These are phyloP conservation scores for Diaporthe eres DNA, from an alignment of 2,329 filamentous ascomycete species.

Conservation along the genomic window DNA sequence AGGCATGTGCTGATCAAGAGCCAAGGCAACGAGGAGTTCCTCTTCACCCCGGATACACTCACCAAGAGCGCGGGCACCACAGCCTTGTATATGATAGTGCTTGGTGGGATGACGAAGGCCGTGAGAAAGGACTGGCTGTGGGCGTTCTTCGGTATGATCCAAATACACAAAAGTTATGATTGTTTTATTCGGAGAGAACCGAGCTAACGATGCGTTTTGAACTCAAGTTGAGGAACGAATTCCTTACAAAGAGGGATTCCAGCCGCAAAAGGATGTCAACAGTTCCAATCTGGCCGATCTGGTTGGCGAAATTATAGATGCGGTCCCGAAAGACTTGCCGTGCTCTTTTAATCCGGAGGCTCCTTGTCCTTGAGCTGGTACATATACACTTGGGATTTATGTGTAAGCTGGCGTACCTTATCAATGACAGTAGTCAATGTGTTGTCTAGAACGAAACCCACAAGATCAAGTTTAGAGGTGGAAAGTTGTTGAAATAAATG, in stretches of 20 bases:
- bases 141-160: slow-evolving; percentile 30
- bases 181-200: background rate
- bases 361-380: background rate
- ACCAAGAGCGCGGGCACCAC: slow-evolving; percentile 24
- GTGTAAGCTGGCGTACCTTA: background rate
- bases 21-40: slow-evolving; percentile 9
- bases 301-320: background rate
- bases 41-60: slow-evolving; percentile 11
- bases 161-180: background rate
- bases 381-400: background rate
- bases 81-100: slow-evolving; percentile 18
- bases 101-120: slow-evolving; percentile 18
- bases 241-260: slow-evolving; percentile 33
- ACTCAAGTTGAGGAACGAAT: slow-evolving; percentile 28
- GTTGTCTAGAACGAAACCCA: too few relatives aligned
- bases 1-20: slow-evolving; percentile 34
- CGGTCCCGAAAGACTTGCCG: background rate
- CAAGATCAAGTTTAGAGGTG: too few relatives aligned
- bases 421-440: too few relatives aligned
- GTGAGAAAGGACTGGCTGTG: slow-evolving; percentile 33
- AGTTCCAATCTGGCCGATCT: background rate
- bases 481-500: too few relatives aligned
- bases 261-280: slow-evolving; percentile 15
- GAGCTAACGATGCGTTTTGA: background rate
- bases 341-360: slow-evolving; percentile 23